Evolutionary conservation across 768 basidiomycete species (phyloP), one percentile per base, ranked within the genome.

Genomic region (Lyophyllum decastes): DNA sequence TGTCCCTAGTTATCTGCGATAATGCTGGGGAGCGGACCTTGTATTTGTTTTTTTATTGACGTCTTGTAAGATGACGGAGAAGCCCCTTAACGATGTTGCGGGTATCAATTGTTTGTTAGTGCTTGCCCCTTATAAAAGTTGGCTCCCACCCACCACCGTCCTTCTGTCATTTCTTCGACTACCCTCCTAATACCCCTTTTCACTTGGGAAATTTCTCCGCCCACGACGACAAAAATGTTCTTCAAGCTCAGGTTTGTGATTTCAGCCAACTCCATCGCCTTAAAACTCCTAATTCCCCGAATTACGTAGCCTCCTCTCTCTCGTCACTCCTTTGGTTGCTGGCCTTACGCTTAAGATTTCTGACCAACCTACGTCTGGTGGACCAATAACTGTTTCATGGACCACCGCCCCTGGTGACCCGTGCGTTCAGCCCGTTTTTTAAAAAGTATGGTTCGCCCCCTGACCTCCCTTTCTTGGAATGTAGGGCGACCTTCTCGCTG

Each of bases 351-450:
- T 88, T n/a, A 35, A 69, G 16, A 56, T 73, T 0, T 81, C 79
- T 0, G 55, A 49, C 2, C 69, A 70, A 51, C 67, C 71, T 22
- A 72, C 69, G 0, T 72, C 72, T 5, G 73, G 69, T 34, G 72
- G 71, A 0, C 0, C 47, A 0, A 64, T 78, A 12, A 83, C 78
- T 19, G 61, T 88, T 51, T 72, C 63, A 0, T 89, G 87, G 87
- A 68, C 73, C 2, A 69, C 72, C 11, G 41, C 47, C 0, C 56
- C 75, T 2, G 59, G 64, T 10, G 87, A 89, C 61, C 74, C 82
- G 72, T 75, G 60, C 50, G 79, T 73, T 11, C 59, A 21, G 9
- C 24, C 2, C n/a, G 10, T 41, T 35, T 30, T 4, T 16, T 38
- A 4, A 6, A 4, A 30, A 30, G 26, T 52, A 12, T 50, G 17